Base-by-base conservation (phyloP, 441 rosid genomes). In the Metrosideros polymorpha region DNA sequence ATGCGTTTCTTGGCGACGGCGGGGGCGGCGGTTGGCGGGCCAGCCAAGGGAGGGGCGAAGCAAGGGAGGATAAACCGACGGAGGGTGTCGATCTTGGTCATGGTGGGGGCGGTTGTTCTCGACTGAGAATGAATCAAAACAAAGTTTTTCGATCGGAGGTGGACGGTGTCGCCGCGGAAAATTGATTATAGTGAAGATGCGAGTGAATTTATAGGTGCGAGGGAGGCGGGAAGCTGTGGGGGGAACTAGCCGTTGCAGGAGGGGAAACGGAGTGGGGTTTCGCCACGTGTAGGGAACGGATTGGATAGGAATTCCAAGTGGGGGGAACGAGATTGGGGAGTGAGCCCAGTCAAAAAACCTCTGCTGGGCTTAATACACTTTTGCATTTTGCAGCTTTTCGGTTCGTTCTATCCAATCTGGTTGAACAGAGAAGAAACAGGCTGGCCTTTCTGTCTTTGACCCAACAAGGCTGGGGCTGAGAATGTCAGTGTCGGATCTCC, bases 31-130 rank as follows among this genome's bases (percentile, higher is more conserved):
- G 89, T 5, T 71, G 83, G 5, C 79, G 85, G 8, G 85, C 89
- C 7, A 88, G 91, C 47, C 85, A 90, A 51, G 89, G 92, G 42
- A 49, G 95, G 93, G 85, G 90, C 85, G 93, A 93, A 84, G 84
- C 98, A 95, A 25, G 98, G 94, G 87, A 94, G 94, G 90, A 95
- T 88, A 91, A 90, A 89, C 77, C 97, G 97, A 90, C 97, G 92
- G 94, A 96, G 95, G 88, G 89, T 39, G 92, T 93, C 90, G 90
- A 92, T 92, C 90, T 92, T 94, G 43, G 94, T 89, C 98, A 96
- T 97, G 83, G 82, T 86, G 79, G 49, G 35, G 79, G 15, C 2
- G 79, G 9, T 22, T 39, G 43, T 4, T 39, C n/a, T 42, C 45
- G 77, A 22, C 27, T 2, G 77, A 32, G 77, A 18, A 63, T 10